Percentiles rank a stretch among this genome's conserved stretches.
Conservation (phyloP, 768 basidiomycete genomes). For the Trametes punicea region DNA sequence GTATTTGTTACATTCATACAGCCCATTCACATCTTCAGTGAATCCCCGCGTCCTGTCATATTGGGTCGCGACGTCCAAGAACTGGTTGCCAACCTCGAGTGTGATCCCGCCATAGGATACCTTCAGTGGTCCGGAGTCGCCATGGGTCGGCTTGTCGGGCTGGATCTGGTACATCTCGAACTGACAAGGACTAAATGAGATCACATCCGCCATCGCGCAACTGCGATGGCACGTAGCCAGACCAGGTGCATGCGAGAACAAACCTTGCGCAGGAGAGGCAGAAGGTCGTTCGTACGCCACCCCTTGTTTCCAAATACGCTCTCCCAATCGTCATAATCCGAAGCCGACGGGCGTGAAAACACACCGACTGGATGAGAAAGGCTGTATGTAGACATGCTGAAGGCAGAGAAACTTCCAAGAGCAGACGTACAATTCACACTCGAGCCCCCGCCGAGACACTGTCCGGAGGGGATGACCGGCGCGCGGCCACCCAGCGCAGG, state of each 20-base stretch:
- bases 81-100: conserved; percentile 43
- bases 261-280: conserved; percentile 51
- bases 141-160: conserved; percentile 31
- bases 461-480: conserved; percentile 41
- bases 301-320: conserved; percentile 46
- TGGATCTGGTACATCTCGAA: conserved; percentile 35
- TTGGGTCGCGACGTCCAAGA: conserved; percentile 41
- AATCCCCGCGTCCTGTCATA: conserved; percentile 39
- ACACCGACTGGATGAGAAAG: conserved; percentile 21
- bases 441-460: conserved; percentile 58
- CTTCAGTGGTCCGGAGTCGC: conserved; percentile 31
- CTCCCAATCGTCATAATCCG: conserved; percentile 63
- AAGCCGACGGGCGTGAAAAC: conserved; percentile 54
- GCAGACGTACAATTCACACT: conserved; percentile 47
- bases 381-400: neutral
- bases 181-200: neutral
- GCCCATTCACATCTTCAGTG: conserved; percentile 24
- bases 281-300: conserved; percentile 52
- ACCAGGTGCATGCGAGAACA: neutral
- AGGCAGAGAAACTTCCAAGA: too few species aligned
- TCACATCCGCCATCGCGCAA: too few species aligned
- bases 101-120: conserved; percentile 41
- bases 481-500: conserved; percentile 43
- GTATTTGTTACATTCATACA: conserved; percentile 26
- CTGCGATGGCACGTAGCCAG: too few species aligned